Base-by-base conservation (phyloP, 371 early-diverging fungal genomes). In the Circinella minor region DNA sequence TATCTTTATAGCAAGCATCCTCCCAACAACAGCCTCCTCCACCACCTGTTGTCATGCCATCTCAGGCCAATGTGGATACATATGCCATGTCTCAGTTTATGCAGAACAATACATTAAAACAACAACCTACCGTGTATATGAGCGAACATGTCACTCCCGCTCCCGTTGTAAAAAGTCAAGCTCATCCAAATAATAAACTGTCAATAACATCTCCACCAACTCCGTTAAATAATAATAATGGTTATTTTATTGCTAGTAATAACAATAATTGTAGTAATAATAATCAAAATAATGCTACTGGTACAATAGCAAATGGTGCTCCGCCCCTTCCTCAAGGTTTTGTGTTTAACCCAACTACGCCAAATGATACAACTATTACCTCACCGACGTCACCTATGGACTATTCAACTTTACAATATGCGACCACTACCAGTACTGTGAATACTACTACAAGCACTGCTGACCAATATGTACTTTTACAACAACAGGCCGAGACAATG, bases 81-180 rank as follows among this genome's bases (percentile, higher is more conserved):
- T 14, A n/a, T 36, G 27, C 18, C 37, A 48, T 62, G 49, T 68
- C 68, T 18, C 68, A 68, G 27, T 68, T 43, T 48, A 36, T 61
- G 68, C 68, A 65, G 18, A 55, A 37, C 20, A 36, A 18, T 36
- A 51, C 47, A 18, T 34, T 51, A 51, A 51, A 51, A n/a, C 51
- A 51, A 43, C 67, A 67, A 8, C 60, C 60, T 47, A 27, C 36
- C 36, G 15, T 15, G 9, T 54, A 36, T 65, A 38, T 39, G 55
- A 27, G 11, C 8, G 36, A 54, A 4, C 54, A 65, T 51, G 55
- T 69, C 20, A 68, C 73, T 43, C 61, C 69, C 49, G 73, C 69
- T 37, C 73, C 73, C 27, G 61, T 72, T 34, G 73, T 72, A 20
- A 73, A 73, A 49, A 73, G 73, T 49, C 73, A 73, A 66, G 69